Evolutionary conservation across 306 rosid species (phyloP), one percentile per base, ranked within the genome.

Genomic region (Vigna reflexopilosa): DNA sequence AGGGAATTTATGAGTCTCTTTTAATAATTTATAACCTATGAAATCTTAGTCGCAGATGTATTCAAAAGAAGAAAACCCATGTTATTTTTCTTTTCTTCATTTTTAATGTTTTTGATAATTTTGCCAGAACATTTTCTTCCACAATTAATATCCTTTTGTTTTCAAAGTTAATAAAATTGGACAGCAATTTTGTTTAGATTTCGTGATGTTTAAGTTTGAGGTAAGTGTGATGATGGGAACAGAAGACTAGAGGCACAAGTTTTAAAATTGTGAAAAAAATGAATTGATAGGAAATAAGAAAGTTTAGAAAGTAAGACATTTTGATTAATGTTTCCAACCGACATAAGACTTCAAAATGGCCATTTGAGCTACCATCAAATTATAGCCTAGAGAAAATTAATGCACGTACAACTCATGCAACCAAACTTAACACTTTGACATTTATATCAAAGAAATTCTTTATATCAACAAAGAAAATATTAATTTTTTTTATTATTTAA

Each of bases 341-440:
- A 74, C 79, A 45, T 7, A n/a, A 19, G 63, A 32, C 17, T 38
- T 47, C 19, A 72, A 82, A 30, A 77, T 71, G 42, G 79, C 56
- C 75, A 52, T 82, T 82, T 82, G 56, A 82, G 49, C 85, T 77
- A 82, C 85, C 70, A 54, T 59, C 22, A 51, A 44, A 45, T 61
- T 76, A 49, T 9, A 28, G 73, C 65, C 34, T 24, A 26, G 22
- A 68, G 51, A 50, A 76, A 76, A 77, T 24, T 44, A 70, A 44
- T 51, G 67, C 59, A 81, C 40, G 58, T 75, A 57, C 36, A 58
- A 73, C 47, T 67, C 51, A 73, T 49, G 44, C 65, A 61, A 17
- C 56, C 9, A 67, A 73, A 74, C 47, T 44, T 74, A 30, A 73
- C 42, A 54, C 13, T 44, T 79, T 44, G 14, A 45, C 38, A 5